phyloP scores from a whole-genome alignment of 225 moss, liverwort and hornwort species.

The Rhytidiadelphus loreus region DNA sequence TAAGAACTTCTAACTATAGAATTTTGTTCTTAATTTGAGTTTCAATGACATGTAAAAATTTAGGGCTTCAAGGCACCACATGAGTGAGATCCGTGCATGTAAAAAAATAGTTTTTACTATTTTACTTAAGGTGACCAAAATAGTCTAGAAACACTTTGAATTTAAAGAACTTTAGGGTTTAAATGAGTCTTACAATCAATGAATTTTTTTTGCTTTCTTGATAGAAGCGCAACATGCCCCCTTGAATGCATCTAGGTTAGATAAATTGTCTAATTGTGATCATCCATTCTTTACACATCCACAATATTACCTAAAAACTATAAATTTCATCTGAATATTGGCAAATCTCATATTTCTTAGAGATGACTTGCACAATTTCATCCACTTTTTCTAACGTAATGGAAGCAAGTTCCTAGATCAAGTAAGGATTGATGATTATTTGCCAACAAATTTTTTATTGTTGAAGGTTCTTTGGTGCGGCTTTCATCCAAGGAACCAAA shows the following conservation, averaged over 20 bases:
- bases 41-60: not conserved
- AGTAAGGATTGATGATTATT: too few relatives aligned
- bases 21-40: not conserved
- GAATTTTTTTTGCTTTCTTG: not conserved
- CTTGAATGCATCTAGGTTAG: not conserved
- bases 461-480: too few relatives aligned
- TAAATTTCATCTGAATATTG: too few relatives aligned
- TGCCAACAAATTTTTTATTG: too few relatives aligned
- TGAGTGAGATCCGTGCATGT: not conserved
- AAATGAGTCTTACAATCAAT: not conserved
- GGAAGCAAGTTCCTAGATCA: too few relatives aligned
- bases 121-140: not conserved
- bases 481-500: too few relatives aligned
- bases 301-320: too few relatives aligned
- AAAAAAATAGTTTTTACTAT: not conserved
- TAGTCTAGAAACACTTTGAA: accelerated
- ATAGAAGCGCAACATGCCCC: accelerated
- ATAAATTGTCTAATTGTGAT: not conserved
- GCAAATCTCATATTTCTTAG: too few relatives aligned
- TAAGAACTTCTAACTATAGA: not conserved
- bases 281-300: not conserved
- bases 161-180: accelerated
- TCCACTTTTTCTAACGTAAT: too few relatives aligned
- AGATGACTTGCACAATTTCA: too few relatives aligned
- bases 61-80: not conserved